Percentiles rank a stretch among this genome's conserved stretches.
Evolutionary conservation across 495 filamentous ascomycete genomes (phyloP).

Genomic region (Aspergillus steynii): DNA sequence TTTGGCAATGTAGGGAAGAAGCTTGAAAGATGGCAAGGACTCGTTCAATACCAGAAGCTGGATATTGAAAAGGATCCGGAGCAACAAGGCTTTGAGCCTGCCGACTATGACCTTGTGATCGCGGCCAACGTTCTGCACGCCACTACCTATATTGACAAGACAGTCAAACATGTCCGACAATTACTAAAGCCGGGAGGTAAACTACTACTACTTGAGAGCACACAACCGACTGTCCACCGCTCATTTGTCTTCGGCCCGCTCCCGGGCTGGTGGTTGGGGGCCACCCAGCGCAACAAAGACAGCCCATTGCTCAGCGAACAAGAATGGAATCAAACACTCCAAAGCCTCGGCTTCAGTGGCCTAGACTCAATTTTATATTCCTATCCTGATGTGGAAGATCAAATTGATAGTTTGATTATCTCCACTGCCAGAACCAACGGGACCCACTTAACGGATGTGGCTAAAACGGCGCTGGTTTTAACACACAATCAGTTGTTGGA

Average conservation of each 20-base stretch:
- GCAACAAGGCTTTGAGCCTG: constrained; percentile 39
- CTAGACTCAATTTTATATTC: too few species aligned
- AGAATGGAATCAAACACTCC: too few species aligned
- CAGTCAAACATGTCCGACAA: constrained; percentile 33
- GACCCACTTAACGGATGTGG: too few species aligned
- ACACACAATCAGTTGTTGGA: too few species aligned
- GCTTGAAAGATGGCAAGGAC: constrained; percentile 17
- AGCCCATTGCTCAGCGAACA: too few species aligned
- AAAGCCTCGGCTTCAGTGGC: too few species aligned
- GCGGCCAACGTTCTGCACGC: constrained; percentile 41
- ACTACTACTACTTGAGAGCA: constrained; percentile 27
- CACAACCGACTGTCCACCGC: too few species aligned
- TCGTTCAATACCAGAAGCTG: constrained; percentile 41
- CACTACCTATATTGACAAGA: constrained; percentile 34
- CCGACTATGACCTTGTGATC: constrained; percentile 49
- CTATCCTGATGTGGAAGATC: constrained; percentile 6
- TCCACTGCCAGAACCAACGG: not conserved
- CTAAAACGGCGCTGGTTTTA: too few species aligned
- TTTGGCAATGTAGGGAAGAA: constrained; percentile 23
- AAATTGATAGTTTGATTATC: constrained; percentile 1
- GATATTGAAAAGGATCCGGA: constrained; percentile 35
- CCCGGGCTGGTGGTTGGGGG: too few species aligned
- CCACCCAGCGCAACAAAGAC: too few species aligned
- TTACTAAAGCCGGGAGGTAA: constrained; percentile 53
- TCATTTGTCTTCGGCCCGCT: too few species aligned